Evolutionary conservation across 495 filamentous ascomycete species (phyloP).

Genomic region (Oleoguttula mirabilis): DNA sequence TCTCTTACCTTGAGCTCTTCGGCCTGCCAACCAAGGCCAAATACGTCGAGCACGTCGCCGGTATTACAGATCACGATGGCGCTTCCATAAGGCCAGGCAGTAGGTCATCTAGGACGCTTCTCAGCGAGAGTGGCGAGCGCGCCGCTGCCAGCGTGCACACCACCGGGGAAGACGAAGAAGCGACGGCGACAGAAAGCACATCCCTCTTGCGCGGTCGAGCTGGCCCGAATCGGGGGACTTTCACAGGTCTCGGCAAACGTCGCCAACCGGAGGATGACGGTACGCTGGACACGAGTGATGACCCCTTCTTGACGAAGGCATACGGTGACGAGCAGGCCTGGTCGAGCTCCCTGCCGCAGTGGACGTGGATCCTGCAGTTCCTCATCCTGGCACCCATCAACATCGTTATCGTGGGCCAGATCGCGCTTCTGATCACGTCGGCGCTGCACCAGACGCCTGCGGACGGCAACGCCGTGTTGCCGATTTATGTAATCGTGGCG

Average conservation of each 20-base stretch:
- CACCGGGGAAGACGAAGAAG: conserved; percentile 37
- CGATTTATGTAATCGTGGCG: conserved; percentile 58
- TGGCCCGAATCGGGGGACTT: conserved; percentile 29
- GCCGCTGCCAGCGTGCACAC: background rate
- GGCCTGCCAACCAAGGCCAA: conserved; percentile 57
- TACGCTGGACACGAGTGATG: conserved; percentile 25
- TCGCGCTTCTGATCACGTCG: conserved; percentile 59
- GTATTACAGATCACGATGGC: conserved; percentile 1
- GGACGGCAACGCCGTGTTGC: conserved; percentile 36
- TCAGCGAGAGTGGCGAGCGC: background rate
- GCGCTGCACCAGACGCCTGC: conserved; percentile 65
- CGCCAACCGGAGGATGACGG: conserved; percentile 33
- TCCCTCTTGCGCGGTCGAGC: conserved; percentile 61
- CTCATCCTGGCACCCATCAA: conserved; percentile 65
- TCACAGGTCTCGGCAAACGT: conserved; percentile 53
- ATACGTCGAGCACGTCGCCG: conserved; percentile 31
- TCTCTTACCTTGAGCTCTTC: conserved; percentile 58
- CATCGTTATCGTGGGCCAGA: conserved; percentile 60
- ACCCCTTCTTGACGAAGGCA: conserved; percentile 34
- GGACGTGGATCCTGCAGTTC: conserved; percentile 80
- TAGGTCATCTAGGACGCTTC: conserved; percentile 17
- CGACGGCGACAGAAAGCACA: conserved; percentile 65
- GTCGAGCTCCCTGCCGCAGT: conserved; percentile 65
- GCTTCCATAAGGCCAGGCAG: conserved; percentile 5
- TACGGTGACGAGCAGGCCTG: conserved; percentile 77